Percentiles rank a stretch among this genome's conserved stretches.
These are phyloP conservation scores for Phytopythium vexans DNA, from an alignment of 352 stramenopile species.

Conservation along the genomic window DNA sequence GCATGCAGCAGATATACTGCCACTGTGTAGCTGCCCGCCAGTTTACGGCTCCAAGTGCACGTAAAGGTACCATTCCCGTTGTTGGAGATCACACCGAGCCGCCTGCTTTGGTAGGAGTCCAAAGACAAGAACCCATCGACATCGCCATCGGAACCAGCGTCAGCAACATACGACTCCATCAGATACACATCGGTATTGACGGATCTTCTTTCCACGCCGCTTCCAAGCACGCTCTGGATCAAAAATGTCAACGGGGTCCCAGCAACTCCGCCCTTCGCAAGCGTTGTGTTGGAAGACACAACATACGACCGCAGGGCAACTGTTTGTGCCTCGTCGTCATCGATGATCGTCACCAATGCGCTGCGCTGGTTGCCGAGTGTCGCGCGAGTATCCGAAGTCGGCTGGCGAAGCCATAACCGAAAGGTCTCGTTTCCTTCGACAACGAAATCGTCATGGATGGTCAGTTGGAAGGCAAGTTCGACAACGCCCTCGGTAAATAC, in stretches of 20 bases:
- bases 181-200: constrained; percentile 20
- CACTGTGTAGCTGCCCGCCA: constrained; percentile 46
- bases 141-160: constrained; percentile 9
- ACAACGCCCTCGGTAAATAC: constrained; percentile 81
- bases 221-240: constrained; percentile 55
- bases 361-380: constrained; percentile 61
- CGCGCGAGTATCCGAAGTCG: constrained; percentile 14
- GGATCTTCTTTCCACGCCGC: constrained; percentile 9
- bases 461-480: constrained; percentile 85
- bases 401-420: constrained; percentile 42
- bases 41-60: constrained; percentile 45
- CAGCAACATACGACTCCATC: constrained; percentile 33
- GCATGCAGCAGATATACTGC: constrained; percentile 54
- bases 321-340: constrained; percentile 45
- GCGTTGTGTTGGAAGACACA: constrained; percentile 15
- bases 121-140: neutral
- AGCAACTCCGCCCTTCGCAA: constrained; percentile 33
- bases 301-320: constrained; percentile 42
- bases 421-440: constrained; percentile 71
- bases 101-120: constrained; percentile 18
- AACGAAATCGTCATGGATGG: constrained; percentile 90
- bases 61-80: constrained; percentile 31
- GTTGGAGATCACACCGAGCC: constrained; percentile 18
- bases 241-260: constrained; percentile 43
- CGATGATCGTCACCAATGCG: constrained; percentile 67